These are phyloP conservation scores for Eucalyptus urophylla DNA, from an alignment of 345 rosid species.

Conservation along the genomic window DNA sequence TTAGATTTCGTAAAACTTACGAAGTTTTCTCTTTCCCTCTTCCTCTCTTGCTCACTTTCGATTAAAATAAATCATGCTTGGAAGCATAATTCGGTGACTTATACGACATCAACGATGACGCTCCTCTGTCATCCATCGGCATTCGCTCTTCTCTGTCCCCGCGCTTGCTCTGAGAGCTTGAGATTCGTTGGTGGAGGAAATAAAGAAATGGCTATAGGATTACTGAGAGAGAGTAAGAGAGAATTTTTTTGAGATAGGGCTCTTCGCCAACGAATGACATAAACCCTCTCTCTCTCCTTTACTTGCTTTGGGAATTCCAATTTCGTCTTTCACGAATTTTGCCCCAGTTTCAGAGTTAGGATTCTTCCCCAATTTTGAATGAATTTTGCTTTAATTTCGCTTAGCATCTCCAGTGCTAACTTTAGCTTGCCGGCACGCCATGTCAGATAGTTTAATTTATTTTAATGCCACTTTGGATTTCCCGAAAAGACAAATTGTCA, in stretches of 20 bases:
- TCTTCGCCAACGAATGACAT: background rate
- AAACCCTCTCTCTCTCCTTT: background rate
- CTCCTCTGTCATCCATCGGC: background rate
- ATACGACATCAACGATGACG: background rate
- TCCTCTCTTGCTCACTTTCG: background rate
- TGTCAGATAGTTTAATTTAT: no score
- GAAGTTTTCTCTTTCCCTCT: background rate
- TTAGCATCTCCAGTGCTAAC: background rate
- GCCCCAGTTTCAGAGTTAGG: background rate
- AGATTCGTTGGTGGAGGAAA: background rate
- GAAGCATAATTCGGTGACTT: background rate
- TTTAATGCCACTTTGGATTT: no score
- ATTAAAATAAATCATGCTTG: background rate
- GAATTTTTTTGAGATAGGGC: background rate
- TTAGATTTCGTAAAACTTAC: background rate
- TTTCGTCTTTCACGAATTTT: no score
- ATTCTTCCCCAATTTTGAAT: background rate
- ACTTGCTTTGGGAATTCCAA: background rate
- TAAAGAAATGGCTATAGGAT: background rate
- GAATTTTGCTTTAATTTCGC: background rate
- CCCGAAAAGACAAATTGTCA: accelerated
- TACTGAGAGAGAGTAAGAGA: background rate
- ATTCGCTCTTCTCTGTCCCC: background rate
- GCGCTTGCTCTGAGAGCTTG: background rate
- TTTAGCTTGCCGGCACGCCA: background rate